These are phyloP conservation scores for Peronospora farinosa DNA, from an alignment of 352 stramenopile species.

Conservation along the genomic window DNA sequence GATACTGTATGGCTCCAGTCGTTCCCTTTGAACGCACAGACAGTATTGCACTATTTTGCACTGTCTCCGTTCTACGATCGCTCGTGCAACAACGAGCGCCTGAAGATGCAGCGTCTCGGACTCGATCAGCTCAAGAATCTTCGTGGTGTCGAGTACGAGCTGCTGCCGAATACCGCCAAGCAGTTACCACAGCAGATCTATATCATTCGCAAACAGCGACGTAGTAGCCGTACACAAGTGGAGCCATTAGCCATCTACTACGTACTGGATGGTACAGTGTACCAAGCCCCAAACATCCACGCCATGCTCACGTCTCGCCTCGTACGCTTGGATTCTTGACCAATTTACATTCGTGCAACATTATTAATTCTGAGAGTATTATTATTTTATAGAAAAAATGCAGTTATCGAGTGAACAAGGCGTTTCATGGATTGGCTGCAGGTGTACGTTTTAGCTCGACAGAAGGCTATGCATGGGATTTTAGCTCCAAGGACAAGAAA, in stretches of 20 bases:
- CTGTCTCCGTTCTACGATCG: slow-evolving; percentile 86
- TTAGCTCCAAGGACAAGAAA: slow-evolving; percentile 82
- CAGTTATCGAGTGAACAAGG: slow-evolving; percentile 80
- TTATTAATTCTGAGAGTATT: no score
- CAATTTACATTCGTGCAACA: neutral
- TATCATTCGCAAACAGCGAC: slow-evolving; percentile 83
- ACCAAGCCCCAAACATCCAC: slow-evolving; percentile 85
- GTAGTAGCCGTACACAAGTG: slow-evolving; percentile 65
- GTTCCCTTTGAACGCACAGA: slow-evolving; percentile 78
- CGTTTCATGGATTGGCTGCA: slow-evolving; percentile 64
- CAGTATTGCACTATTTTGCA: slow-evolving; percentile 84
- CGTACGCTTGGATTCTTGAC: slow-evolving; percentile 26
- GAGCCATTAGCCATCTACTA: slow-evolving; percentile 85
- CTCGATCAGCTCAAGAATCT: slow-evolving; percentile 86
- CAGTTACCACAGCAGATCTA: slow-evolving; percentile 84
- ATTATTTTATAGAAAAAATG: slow-evolving; percentile 64
- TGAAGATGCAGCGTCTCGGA: slow-evolving; percentile 86
- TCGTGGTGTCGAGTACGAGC: slow-evolving; percentile 83
- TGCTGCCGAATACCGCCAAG: slow-evolving; percentile 77
- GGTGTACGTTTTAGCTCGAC: slow-evolving; percentile 82
- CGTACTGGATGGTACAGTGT: slow-evolving; percentile 80
- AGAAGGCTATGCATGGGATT: slow-evolving; percentile 84
- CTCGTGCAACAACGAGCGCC: slow-evolving; percentile 85
- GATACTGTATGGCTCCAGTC: slow-evolving; percentile 86
- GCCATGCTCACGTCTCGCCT: slow-evolving; percentile 82